Base-by-base conservation (phyloP, 2,329 filamentous ascomycete genomes). In the Alternaria infectoria region DNA sequence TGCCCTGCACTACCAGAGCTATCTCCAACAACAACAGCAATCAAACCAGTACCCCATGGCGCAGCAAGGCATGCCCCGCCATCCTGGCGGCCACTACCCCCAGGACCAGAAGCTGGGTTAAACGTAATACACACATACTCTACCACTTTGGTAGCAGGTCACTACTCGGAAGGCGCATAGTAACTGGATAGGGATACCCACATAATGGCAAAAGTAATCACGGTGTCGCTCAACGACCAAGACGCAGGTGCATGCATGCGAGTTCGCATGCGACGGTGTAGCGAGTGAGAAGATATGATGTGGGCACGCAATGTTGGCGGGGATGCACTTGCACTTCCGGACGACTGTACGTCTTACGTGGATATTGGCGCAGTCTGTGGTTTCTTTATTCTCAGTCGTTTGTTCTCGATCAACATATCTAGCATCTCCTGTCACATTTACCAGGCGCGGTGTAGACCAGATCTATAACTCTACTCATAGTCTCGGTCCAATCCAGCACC, bases 1-100 rank as follows among this genome's bases (percentile, higher is more conserved):
- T 69, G 87, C 93, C 76, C 90, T 93, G 80, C 91, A 93, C 65
- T 97, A 97, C 79, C 91, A 93, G 78, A 92, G 89, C 80, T 96
- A 96, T 77, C 89, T 96, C 61, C 86, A 88, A 74, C 87, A 88
- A 79, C 49, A 61, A 23, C 59, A 62, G 47, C 75, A 86, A 72
- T 86, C 87, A 69, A 89, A 88, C 75, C 91, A 90, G 75, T 94
- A 93, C 74, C 89, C 88, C 55, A 93, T 96, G 89, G 91, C 91
- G 57, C 90, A 92, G 78, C 86, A 87, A 68, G 89, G 91, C 73
- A 92, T 96, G 87, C 90, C 91, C 61, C 77, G 77, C 62, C 79
- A 81, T 65, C 79, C 79, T 32, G 77, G 77, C 56, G 91, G 93
- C 75, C 92, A 93, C 82, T 90, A 92, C 74, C 91, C 92, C 70